Base-by-base conservation (phyloP, 345 rosid species). In the Eucalyptus sp. region DNA sequence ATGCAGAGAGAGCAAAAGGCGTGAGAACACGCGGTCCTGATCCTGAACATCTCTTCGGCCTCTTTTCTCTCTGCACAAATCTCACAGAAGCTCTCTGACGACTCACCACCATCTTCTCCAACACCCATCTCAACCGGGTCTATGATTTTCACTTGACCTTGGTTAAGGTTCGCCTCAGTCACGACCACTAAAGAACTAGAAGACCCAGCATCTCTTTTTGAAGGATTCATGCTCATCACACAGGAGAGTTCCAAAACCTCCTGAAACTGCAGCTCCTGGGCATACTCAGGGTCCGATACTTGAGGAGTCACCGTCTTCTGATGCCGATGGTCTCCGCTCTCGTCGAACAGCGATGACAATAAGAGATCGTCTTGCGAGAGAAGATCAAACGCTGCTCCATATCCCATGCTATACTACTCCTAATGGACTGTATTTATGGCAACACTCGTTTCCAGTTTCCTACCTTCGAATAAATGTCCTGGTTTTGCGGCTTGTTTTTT, bases 61-160 rank as follows among this genome's bases (percentile, higher is more conserved):
- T 92, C 94, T 87, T 93, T 95, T 7, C 84, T 91, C 64, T 97
- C 96, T 49, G 86, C 89, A 31, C 97, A 97, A 25, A 97, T 96
- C 62, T 91, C 93, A 33, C 96, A 96, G 79, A 91, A 90, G 14
- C 87, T 88, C 58, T 48, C 88, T 12, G 93, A 92, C 13, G 87
- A 90, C 49, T 92, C 92, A 4, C 81, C 90, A 7, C 89, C 41
- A 49, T 64, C 90, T 41, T 51, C 56, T 8, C 13, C 3, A 41
- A 4, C 24, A 24, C 22, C 50, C 10, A 52, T 56, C 62, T 86
- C 87, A 49, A 14, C 8, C 33, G 81, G 25, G 25, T 37, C 81
- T 9, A 17, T 5, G 13, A 5, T 33, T 33, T 33, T 71, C 81
- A 71, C 11, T 10, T 17, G 44, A 33, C 81, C 12, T 71, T 7